phyloP scores from a whole-genome alignment of 2,329 filamentous ascomycete species.

The Fonsecaea monophora region DNA sequence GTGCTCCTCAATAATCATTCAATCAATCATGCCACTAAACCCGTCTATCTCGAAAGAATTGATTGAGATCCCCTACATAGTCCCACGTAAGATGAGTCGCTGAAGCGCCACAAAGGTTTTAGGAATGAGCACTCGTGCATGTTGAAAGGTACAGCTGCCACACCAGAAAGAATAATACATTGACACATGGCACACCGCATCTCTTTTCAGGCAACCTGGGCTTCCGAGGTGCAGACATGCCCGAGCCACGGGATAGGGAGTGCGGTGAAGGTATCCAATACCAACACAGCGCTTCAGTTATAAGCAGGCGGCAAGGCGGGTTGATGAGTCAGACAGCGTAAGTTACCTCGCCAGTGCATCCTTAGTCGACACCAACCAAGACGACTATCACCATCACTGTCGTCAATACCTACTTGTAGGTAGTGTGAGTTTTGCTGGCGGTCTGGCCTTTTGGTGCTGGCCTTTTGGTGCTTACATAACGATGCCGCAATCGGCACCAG shows the following conservation, averaged over 20 bases:
- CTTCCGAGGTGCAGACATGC: background rate
- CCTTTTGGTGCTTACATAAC: background rate
- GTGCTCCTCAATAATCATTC: background rate
- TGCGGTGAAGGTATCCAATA: constrained; percentile 1
- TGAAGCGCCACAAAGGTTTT: background rate
- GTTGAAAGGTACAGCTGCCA: background rate
- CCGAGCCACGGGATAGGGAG: background rate
- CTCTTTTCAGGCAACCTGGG: background rate
- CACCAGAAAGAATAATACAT: too few species aligned
- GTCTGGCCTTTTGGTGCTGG: background rate
- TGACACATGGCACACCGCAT: background rate
- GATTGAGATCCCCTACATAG: background rate
- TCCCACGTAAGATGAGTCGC: constrained; percentile 3
- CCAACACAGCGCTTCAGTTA: background rate
- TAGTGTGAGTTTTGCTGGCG: too few species aligned
- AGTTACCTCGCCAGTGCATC: background rate
- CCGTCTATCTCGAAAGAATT: background rate
- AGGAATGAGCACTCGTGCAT: background rate
- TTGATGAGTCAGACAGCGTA: constrained; percentile 1
- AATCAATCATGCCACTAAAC: constrained; percentile 1
- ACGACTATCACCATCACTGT: background rate
- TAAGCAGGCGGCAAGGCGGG: background rate
- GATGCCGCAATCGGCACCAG: background rate
- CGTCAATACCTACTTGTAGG: background rate
- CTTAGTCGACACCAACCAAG: background rate